phyloP scores from a whole-genome alignment of 805 yeast species.

The Tetrapisispora pingtungensis region DNA sequence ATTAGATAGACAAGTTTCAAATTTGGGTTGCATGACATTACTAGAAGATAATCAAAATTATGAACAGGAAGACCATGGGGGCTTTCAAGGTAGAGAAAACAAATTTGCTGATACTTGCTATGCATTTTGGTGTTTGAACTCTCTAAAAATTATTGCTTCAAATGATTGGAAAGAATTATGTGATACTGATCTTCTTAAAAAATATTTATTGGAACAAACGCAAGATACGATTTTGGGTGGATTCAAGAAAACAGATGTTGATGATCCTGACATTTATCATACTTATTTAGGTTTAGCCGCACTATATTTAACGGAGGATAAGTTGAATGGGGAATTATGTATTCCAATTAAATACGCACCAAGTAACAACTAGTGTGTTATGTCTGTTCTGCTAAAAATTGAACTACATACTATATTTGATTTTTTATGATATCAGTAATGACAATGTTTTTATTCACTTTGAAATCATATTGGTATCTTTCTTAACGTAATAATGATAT shows the following conservation, averaged over 20 bases:
- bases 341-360: conserved; percentile 12
- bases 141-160: conserved; percentile 37
- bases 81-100: conserved; percentile 80
- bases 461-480: no score
- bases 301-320: conserved; percentile 31
- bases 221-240: conserved; percentile 68
- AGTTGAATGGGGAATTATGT: conserved; percentile 24
- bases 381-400: no score
- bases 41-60: conserved; percentile 28
- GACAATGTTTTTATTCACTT: no score
- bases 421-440: no score
- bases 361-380: no score
- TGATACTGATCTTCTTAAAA: conserved; percentile 21
- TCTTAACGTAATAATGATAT: no score
- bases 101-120: conserved; percentile 83
- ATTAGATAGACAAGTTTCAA: conserved; percentile 45
- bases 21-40: conserved; percentile 12
- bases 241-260: conserved; percentile 54
- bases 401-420: no score
- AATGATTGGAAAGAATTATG: conserved; percentile 9
- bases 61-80: conserved; percentile 53
- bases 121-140: conserved; percentile 69
- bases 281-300: conserved; percentile 52
- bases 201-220: conserved; percentile 43
- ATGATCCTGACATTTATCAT: conserved; percentile 64